Percentiles rank a stretch among this genome's conserved stretches.
These are phyloP conservation scores for Tubosaeta brunneosetosa DNA, from an alignment of 768 basidiomycete genomes.

Conservation along the genomic window DNA sequence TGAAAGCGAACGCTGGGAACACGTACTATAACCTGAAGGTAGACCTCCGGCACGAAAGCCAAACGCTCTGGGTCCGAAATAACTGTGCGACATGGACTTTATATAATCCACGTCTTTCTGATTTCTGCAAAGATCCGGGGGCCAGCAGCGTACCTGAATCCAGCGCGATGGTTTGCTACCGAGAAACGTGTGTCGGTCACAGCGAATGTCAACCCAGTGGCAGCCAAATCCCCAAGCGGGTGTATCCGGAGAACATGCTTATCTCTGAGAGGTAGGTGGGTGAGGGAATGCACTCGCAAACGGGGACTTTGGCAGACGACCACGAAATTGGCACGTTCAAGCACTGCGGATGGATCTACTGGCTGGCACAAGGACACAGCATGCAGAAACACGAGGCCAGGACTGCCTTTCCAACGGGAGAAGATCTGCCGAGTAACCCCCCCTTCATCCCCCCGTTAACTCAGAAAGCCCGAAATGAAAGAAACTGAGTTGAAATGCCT, in stretches of 20 bases:
- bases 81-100: background rate
- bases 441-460: slow-evolving; percentile 11
- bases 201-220: background rate
- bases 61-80: background rate
- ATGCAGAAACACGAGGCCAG: slow-evolving; percentile 28
- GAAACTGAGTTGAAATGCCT: slow-evolving; percentile 19
- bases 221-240: slow-evolving; percentile 3
- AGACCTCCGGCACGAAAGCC: background rate
- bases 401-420: slow-evolving; percentile 1
- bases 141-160: slow-evolving; percentile 1
- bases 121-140: slow-evolving; percentile 14
- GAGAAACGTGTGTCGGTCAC: slow-evolving; percentile 17
- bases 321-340: slow-evolving; percentile 4
- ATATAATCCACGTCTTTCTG: background rate
- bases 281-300: background rate
- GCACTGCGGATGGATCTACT: slow-evolving; percentile 1
- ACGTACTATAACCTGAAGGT: background rate
- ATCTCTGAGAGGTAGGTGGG: no score
- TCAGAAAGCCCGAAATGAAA: slow-evolving; percentile 28
- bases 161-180: slow-evolving; percentile 4
- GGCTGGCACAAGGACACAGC: background rate
- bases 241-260: slow-evolving; percentile 1
- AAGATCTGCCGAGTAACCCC: slow-evolving; percentile 10
- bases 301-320: background rate
- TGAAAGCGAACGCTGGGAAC: background rate